Evolutionary conservation across 345 rosid genomes (phyloP), one percentile per base, ranked within the genome.

Genomic region (Eutrema japonicum): DNA sequence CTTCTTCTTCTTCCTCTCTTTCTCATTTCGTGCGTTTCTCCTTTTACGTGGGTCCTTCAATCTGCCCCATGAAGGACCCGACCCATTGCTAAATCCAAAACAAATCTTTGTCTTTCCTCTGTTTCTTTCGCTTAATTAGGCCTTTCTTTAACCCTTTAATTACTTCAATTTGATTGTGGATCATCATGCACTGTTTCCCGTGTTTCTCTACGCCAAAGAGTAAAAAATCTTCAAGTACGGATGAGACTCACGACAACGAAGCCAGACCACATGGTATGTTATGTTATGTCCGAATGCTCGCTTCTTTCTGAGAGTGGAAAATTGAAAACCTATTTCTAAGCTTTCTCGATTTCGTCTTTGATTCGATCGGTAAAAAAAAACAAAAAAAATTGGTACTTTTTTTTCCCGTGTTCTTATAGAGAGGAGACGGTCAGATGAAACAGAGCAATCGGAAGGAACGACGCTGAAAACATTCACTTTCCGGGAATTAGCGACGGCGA

Each of bases 401-500:
- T 16, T 30, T 18, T 10, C 22, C 27, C 35, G 84, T 73, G 12
- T 52, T 40, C 26, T 66, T 55, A 27, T 77, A 54, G 72, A 75
- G 45, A 77, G 40, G 52, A 50, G 29, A 46, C 10, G 41, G 7
- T 11, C 42, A 49, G 48, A 72, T 12, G 46, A 68, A 26, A 36
- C 61, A 52, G 82, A 41, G 59, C 42, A 48, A n/a, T 16, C 4
- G 0, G 73, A 71, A 40, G 71, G 8, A 48, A 70, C 40, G 32
- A 76, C 59, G 14, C 8, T 70, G 45, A 45, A 45, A 51, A 81
- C 0, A 42, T 77, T 86, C 48, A 83, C 82, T 7, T 88, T 92
- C 66, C 85, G 90, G 0, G 96, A 92, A 41, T 77, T 92, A 29
- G 92, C 89, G 3, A 51, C 92, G 3, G 96, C 96, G 3, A 92